phyloP scores from a whole-genome alignment of 495 filamentous ascomycete genomes.

The Evansstolkia leycettana region DNA sequence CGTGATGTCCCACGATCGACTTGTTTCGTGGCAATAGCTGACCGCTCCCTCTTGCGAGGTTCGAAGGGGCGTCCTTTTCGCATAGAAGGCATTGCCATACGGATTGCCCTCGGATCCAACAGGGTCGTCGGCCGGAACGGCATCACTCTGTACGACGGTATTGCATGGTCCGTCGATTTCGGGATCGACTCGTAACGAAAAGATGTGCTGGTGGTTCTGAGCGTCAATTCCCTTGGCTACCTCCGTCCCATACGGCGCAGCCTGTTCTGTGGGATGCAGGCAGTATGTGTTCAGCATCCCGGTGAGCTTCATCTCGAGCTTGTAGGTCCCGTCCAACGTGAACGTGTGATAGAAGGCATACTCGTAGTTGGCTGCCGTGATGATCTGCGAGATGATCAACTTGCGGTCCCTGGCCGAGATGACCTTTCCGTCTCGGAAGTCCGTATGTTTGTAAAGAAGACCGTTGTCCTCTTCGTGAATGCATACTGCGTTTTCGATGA shows the following conservation, averaged over 20 bases:
- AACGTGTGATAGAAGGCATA: slow-evolving; percentile 45
- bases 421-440: slow-evolving; percentile 58
- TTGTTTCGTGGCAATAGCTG: slow-evolving; percentile 34
- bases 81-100: slow-evolving; percentile 23
- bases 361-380: slow-evolving; percentile 53
- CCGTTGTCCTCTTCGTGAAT: slow-evolving; percentile 66
- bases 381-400: slow-evolving; percentile 54
- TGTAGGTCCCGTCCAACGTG: slow-evolving; percentile 37
- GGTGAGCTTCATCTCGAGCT: slow-evolving; percentile 35
- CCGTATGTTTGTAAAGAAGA: slow-evolving; percentile 74
- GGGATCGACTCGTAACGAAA: slow-evolving; percentile 41
- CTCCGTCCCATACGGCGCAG: slow-evolving; percentile 35
- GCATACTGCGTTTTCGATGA: slow-evolving; percentile 64
- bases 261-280: no score
- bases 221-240: slow-evolving; percentile 32
- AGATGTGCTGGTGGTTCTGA: slow-evolving; percentile 44
- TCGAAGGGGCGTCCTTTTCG: slow-evolving; percentile 31
- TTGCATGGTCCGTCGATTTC: slow-evolving; percentile 41
- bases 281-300: slow-evolving; percentile 32
- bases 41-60: slow-evolving; percentile 27
- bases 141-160: slow-evolving; percentile 36
- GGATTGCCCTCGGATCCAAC: slow-evolving; percentile 20
- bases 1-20: slow-evolving; percentile 35
- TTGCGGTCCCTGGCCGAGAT: slow-evolving; percentile 58
- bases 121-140: slow-evolving; percentile 21